Conservation (phyloP, 768 basidiomycete genomes). For the Cubamyces lactineus region DNA sequence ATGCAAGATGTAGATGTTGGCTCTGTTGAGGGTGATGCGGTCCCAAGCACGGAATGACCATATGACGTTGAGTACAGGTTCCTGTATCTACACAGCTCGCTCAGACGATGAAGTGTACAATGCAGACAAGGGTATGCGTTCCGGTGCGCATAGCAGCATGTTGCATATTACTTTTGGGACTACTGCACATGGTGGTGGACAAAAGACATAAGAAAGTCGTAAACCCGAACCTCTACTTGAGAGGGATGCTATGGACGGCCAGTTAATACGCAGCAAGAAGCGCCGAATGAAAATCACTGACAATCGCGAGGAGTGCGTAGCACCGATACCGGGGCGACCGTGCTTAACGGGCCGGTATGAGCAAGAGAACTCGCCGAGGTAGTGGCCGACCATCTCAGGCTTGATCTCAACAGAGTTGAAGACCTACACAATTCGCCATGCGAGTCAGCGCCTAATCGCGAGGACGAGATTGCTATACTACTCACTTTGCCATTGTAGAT, state of each 20-base stretch:
- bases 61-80: background rate
- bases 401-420: slow-evolving; percentile 99
- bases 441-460: background rate
- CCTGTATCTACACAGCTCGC: slow-evolving; percentile 13
- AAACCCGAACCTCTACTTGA: slow-evolving; percentile 71
- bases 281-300: slow-evolving; percentile 42
- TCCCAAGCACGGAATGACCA: background rate
- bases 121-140: slow-evolving; percentile 15
- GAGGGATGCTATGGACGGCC: slow-evolving; percentile 90
- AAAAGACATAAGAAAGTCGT: slow-evolving; percentile 36
- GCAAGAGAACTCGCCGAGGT: slow-evolving; percentile 96
- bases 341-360: slow-evolving; percentile 99
- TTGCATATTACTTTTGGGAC: slow-evolving; percentile 44
- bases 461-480: background rate
- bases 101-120: background rate
- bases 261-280: too few species aligned
- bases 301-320: slow-evolving; percentile 65
- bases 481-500: slow-evolving; percentile 97
- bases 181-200: slow-evolving; percentile 32
- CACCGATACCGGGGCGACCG: slow-evolving; percentile 99
- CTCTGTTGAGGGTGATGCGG: too few species aligned
- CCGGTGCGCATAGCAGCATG: slow-evolving; percentile 36
- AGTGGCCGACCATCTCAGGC: slow-evolving; percentile 99
- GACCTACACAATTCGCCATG: slow-evolving; percentile 47
- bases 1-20: background rate